These are phyloP conservation scores for Dactylorhiza incarnata DNA, from an alignment of 106 monocot genomes.

Conservation along the genomic window DNA sequence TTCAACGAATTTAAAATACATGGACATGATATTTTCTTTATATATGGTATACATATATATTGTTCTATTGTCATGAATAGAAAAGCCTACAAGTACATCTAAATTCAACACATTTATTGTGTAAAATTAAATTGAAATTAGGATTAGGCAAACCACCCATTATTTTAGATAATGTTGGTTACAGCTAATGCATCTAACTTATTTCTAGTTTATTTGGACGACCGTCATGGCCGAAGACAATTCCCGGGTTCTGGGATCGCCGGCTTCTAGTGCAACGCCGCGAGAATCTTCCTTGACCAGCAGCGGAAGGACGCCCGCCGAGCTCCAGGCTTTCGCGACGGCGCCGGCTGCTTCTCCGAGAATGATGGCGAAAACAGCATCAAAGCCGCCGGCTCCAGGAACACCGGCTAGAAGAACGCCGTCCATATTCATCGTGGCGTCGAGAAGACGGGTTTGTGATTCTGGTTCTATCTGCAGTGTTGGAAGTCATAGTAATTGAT, in stretches of 20 bases:
- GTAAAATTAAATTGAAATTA: no score
- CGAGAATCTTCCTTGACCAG: slow-evolving; percentile 74
- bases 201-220: slow-evolving; percentile 18
- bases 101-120: no score
- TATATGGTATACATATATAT: no score
- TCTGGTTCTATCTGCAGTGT: slow-evolving; percentile 86
- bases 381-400: slow-evolving; percentile 95
- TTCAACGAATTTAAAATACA: no score
- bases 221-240: slow-evolving; percentile 43
- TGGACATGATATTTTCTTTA: no score
- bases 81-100: no score
- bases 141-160: no score
- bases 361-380: slow-evolving; percentile 69
- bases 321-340: slow-evolving; percentile 43
- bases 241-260: slow-evolving; percentile 47
- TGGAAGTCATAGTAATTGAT: not conserved
- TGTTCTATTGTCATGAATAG: no score
- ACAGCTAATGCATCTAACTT: no score
- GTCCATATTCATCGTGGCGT: slow-evolving; percentile 79
- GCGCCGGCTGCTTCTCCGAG: slow-evolving; percentile 32
- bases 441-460: slow-evolving; percentile 79
- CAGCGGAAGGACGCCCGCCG: slow-evolving; percentile 60
- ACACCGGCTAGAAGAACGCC: slow-evolving; percentile 88
- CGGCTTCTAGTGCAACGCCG: slow-evolving; percentile 58
- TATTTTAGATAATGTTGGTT: no score